phyloP scores from a whole-genome alignment of 257 asterid species.

The Solanum virginianum region DNA sequence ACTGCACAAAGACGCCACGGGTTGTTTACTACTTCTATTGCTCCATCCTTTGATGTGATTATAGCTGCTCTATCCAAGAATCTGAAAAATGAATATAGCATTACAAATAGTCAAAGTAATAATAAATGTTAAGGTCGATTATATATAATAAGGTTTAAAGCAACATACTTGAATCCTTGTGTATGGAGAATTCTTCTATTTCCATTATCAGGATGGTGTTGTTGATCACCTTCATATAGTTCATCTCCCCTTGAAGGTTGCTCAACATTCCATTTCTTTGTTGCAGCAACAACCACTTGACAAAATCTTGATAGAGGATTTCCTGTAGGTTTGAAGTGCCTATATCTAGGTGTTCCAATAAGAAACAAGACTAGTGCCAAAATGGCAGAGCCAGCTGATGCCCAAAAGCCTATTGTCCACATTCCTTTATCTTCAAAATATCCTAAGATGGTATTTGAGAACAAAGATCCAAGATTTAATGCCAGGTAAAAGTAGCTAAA shows the following conservation, averaged over 20 bases:
- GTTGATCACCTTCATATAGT: slow-evolving; percentile 40
- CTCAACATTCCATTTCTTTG: slow-evolving; percentile 43
- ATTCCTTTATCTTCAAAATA: slow-evolving; percentile 68
- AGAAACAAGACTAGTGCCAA: slow-evolving; percentile 49
- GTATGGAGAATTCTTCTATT: slow-evolving; percentile 68
- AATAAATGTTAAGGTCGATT: background rate
- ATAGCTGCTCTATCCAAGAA: slow-evolving; percentile 61
- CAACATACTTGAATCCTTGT: slow-evolving; percentile 50
- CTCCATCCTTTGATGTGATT: slow-evolving; percentile 16
- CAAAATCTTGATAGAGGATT: slow-evolving; percentile 71
- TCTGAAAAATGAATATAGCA: background rate
- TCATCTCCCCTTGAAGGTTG: slow-evolving; percentile 31
- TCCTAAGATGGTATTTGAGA: slow-evolving; percentile 70
- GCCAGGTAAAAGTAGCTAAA: slow-evolving; percentile 91
- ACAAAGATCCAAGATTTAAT: slow-evolving; percentile 68
- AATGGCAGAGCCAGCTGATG: slow-evolving; percentile 65
- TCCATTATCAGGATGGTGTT: slow-evolving; percentile 35
- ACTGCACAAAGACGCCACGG: slow-evolving; percentile 71
- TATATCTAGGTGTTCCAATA: slow-evolving; percentile 53
- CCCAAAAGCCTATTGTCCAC: slow-evolving; percentile 89
- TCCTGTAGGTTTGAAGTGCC: slow-evolving; percentile 61
- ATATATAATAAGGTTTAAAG: background rate
- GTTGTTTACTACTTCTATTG: background rate
- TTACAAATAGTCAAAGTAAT: background rate
- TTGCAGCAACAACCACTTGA: slow-evolving; percentile 62